Base-by-base conservation (phyloP, 495 filamentous ascomycete genomes). In the Aspergillus leporis region DNA sequence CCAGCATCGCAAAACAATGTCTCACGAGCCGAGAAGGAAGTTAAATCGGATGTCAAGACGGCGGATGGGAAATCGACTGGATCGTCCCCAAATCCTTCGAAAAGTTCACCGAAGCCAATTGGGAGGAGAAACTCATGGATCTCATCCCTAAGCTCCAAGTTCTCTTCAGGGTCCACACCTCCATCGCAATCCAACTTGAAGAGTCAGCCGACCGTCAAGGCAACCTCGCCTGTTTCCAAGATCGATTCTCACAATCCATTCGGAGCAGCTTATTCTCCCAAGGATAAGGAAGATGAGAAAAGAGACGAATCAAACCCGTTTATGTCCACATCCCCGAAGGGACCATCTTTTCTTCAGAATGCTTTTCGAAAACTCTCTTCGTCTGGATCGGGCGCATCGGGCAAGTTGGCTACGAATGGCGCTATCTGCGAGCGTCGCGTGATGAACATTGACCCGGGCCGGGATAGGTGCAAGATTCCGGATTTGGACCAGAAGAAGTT, bases 141-240 rank as follows among this genome's bases (percentile, higher is more conserved):
- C 58, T 91, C 90, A 31, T 95, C 83, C 61, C 81, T 97, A 53
- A 96, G 91, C 61, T 95, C 91, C 58, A 97, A 94, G 67, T 96
- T 98, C 74, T 92, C 90, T 8, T 83, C 83, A 12, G 88, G 84
- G n/a, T 81, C 80, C 23, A 80, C 71, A 30, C 75, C 78, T 36
- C 74, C 75, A 53, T 74, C 71, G 51, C 74, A 79, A 53, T 73
- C 77, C 30, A 73, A 71, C 56, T 66, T 79, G 21, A 80, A 78
- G 60, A 66, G 60, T 61, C 69, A 69, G 19, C 58, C 77, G 34
- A 70, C 71, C 47, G 69, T 79, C 1, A 87, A 85, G 61, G 68
- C 78, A 49, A 73, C 73, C 22, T 62, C 74, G 16, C 66, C 78
- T 18, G 68, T 49, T 25, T 68, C 69, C 52, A 73, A 67, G n/a